Percentiles rank a stretch among this genome's conserved stretches.
phyloP scores from a whole-genome alignment of 2,329 filamentous ascomycete genomes.

The Pezicula rhizophila region DNA sequence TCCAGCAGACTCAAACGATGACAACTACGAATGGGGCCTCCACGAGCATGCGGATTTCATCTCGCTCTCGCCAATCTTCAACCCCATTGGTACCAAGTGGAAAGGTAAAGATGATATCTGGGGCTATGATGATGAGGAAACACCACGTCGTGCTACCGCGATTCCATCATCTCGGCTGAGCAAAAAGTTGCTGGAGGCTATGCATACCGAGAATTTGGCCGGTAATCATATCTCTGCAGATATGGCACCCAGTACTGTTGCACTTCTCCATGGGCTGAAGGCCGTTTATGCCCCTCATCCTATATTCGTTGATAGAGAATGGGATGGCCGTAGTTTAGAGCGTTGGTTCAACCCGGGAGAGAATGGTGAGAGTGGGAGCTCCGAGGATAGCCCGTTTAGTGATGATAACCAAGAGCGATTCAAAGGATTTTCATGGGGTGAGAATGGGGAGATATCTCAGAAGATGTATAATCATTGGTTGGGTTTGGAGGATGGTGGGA shows the following conservation, averaged over 20 bases:
- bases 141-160: conserved; percentile 58
- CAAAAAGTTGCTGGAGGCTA: conserved; percentile 63
- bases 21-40: conserved; percentile 70
- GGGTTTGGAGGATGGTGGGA: background rate
- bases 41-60: conserved; percentile 68
- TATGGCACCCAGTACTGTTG: conserved; percentile 70
- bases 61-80: conserved; percentile 67
- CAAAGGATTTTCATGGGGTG: background rate
- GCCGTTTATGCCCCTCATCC: conserved; percentile 74
- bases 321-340: conserved; percentile 48
- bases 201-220: conserved; percentile 70
- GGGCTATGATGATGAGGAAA: conserved; percentile 45
- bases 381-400: conserved; percentile 23
- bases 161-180: conserved; percentile 72
- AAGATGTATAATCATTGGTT: conserved; percentile 1
- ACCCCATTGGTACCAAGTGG: conserved; percentile 68
- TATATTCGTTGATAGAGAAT: conserved; percentile 72
- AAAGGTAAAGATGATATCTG: conserved; percentile 54
- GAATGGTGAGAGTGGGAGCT: conserved; percentile 46
- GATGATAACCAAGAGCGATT: background rate
- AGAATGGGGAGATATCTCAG: background rate
- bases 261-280: conserved; percentile 73
- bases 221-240: conserved; percentile 75
- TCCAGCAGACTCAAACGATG: conserved; percentile 51
- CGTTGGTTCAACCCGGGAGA: conserved; percentile 56